Base-by-base conservation (phyloP, 2,329 filamentous ascomycete genomes). In the Alternaria gansuensis region DNA sequence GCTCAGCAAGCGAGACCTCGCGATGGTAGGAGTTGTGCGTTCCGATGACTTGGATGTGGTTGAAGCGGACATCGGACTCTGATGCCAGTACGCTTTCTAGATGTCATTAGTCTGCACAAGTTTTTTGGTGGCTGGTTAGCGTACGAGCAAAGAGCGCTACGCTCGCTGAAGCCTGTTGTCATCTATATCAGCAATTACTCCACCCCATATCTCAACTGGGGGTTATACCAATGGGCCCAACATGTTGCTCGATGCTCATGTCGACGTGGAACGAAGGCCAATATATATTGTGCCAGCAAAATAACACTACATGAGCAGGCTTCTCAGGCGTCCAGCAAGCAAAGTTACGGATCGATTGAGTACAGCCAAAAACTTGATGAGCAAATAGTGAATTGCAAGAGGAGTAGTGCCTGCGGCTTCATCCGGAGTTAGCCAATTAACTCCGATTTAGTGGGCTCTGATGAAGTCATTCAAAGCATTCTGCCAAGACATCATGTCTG, bases 21-120 rank as follows among this genome's bases (percentile, higher is more conserved):
- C 79, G 75, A 59, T 84, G 82, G 69, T 84, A 84, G 60, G 78
- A 81, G 69, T 84, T 84, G 68, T 84, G 82, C 0, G 82, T 82
- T 62, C 82, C 82, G 36, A 83, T 71, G 40, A 84, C 78, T 65
- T 84, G 82, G 45, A 84, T 80, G 45, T 84, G 81, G 68, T 84
- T 84, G 74, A 84, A 79, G 50, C 81, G 82, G 50, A 83, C 68
- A 49, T 68, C 61, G 6, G 64, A 57, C 28, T 59, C 61, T 14
- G 57, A 57, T 44, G 57, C 59, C 8, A 59, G 34, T 21, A 57
- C 62, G 46, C 57, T 54, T 41, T 69, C 66, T 72, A 29, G 4
- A 36, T 3, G 6, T 11, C n/a, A 37, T 66, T 53, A 68, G 56
- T 31, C 21, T 51, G 13, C 40, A 3, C 21, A 7, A 4, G 21